Evolutionary conservation across 2,329 filamentous ascomycete genomes (phyloP).

Genomic region (Hymenoscyphus scutula): DNA sequence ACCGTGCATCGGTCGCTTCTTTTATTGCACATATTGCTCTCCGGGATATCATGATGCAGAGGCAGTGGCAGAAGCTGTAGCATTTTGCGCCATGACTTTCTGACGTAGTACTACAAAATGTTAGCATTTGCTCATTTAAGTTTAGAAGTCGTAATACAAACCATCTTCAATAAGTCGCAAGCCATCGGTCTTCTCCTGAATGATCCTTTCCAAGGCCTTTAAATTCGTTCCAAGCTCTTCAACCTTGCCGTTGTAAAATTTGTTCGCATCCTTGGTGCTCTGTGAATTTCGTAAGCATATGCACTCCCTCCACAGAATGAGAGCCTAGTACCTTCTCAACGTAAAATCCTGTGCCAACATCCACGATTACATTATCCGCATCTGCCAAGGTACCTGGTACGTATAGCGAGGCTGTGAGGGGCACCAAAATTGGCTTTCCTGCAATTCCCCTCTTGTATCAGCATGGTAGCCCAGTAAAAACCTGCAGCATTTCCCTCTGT

Average conservation of each 20-base stretch:
- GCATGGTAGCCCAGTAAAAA: neutral
- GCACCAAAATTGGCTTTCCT: conserved; percentile 73
- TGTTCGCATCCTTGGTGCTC: conserved; percentile 57
- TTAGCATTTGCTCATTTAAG: conserved; percentile 15
- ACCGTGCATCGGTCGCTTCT: neutral
- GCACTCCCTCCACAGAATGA: neutral
- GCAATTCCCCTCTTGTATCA: conserved; percentile 11
- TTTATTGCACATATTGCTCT: neutral
- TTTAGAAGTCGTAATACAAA: conserved; percentile 39
- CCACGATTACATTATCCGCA: conserved; percentile 77
- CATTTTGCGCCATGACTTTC: conserved; percentile 43
- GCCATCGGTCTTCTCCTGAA: conserved; percentile 77
- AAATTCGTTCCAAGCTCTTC: conserved; percentile 64
- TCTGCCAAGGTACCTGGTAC: conserved; percentile 78
- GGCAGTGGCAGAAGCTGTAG: conserved; percentile 33
- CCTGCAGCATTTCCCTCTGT: neutral
- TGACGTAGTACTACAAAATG: conserved; percentile 46
- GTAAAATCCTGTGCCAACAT: conserved; percentile 91
- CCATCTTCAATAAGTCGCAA: conserved; percentile 86
- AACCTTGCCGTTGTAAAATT: conserved; percentile 67
- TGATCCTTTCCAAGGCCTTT: conserved; percentile 65
- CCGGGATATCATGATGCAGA: conserved; percentile 23
- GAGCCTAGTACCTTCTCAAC: conserved; percentile 72
- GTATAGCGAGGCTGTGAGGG: conserved; percentile 91
- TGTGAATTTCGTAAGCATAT: conserved; percentile 28